Base-by-base conservation (phyloP, 176 grass and related monocot genomes). In the Lolium perenne region DNA sequence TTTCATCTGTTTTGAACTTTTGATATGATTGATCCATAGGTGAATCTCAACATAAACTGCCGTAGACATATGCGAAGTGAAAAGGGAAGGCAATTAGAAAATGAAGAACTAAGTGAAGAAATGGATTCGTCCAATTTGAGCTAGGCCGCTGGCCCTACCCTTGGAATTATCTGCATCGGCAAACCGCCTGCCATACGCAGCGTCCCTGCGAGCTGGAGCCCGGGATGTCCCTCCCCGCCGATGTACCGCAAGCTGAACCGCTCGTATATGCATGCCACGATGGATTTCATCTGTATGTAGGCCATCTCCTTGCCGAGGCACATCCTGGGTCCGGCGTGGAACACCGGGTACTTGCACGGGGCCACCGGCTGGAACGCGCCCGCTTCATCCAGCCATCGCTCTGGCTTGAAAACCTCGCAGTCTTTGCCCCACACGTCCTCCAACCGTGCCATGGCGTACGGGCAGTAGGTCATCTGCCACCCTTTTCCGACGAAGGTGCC, bases 261-360 rank as follows among this genome's bases (percentile, higher is more conserved):
- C 66, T 90, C 90, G 1, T 92, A 7, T 21, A 90, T 77, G 78
- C 70, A 90, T 15, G 89, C 90, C 0, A 38, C 85, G n/a, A 94
- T 79, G 23, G 84, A 92, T 56, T 94, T 94, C 90, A 94, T 94
- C 74, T 90, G 87, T 74, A 92, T 90, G 78, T 94, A 90, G 15
- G 87, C 92, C 92, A 94, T 94, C 73, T 94, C 87, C 73, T 94
- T 94, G 56, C 92, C 92, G 9, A 94, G 76, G 83, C 92, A 94
- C 87, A 85, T 92, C 84, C 92, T 56, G 0, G 84, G 92, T 2
- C 84, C 90, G 0, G 65, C 90, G 82, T 92, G 84, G 88, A 94
- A 92, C 14, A 90, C 17, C 1, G 90, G 90, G 65, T 92, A 90
- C 84, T 83, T 88, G 62, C 85, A 87, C 23, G 83, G 77, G 69